Evolutionary conservation across 2,329 filamentous ascomycete species (phyloP).

Genomic region (Elsinoe fawcettii): DNA sequence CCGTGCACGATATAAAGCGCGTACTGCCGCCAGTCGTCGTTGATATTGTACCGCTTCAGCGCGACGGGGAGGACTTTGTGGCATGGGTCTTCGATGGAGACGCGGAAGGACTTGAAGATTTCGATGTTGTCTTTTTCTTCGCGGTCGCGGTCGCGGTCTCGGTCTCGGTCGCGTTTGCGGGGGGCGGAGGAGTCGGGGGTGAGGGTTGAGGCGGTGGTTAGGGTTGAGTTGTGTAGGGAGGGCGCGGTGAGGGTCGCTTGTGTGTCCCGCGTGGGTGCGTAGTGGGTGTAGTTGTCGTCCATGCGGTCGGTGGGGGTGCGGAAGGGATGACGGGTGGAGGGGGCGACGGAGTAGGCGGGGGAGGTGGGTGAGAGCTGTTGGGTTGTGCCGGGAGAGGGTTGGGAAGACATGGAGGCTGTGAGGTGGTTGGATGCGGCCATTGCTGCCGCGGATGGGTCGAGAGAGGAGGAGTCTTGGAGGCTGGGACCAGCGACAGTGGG

Average conservation of each 20-base stretch:
- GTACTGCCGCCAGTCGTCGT: slow-evolving; percentile 94
- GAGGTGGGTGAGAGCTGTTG: slow-evolving; percentile 43
- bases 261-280: slow-evolving; percentile 23
- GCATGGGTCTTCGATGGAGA: slow-evolving; percentile 96
- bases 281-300: slow-evolving; percentile 21
- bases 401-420: slow-evolving; percentile 41
- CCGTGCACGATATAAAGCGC: slow-evolving; percentile 97
- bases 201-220: slow-evolving; percentile 19
- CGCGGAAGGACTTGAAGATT: slow-evolving; percentile 98
- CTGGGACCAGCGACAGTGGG: slow-evolving; percentile 41
- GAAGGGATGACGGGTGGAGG: slow-evolving; percentile 28
- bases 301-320: slow-evolving; percentile 20
- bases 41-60: slow-evolving; percentile 96
- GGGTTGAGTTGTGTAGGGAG: slow-evolving; percentile 19
- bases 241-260: slow-evolving; percentile 25
- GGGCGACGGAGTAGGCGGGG: slow-evolving; percentile 36
- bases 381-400: slow-evolving; percentile 34
- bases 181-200: slow-evolving; percentile 16
- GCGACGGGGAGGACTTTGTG: slow-evolving; percentile 94
- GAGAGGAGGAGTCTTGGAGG: slow-evolving; percentile 35
- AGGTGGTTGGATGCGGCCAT: slow-evolving; percentile 45
- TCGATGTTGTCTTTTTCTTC: slow-evolving; percentile 57
- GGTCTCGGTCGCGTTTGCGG: slow-evolving; percentile 6
- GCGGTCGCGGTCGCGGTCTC: slow-evolving; percentile 6
- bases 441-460: slow-evolving; percentile 45